Conservation (phyloP, 2,329 filamentous ascomycete genomes). For the Apiospora rasikravindrae region DNA sequence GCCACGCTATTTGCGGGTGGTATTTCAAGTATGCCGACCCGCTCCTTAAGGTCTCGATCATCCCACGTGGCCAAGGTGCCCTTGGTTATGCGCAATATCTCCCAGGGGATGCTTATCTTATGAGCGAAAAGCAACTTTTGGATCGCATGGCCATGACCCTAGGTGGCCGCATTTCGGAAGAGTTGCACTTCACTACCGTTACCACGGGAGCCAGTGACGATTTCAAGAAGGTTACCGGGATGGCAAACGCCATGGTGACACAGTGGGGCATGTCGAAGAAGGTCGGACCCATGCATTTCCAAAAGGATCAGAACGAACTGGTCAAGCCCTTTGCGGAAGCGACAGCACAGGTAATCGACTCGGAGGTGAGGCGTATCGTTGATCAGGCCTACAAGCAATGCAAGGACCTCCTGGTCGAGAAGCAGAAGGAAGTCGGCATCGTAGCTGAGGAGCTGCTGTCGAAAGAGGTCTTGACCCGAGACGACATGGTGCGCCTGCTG, state of each 20-base stretch:
- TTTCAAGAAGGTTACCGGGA: conserved; percentile 96
- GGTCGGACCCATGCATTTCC: conserved; percentile 90
- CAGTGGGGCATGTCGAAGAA: conserved; percentile 98
- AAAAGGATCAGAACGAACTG: conserved; percentile 79
- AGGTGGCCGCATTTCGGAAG: conserved; percentile 91
- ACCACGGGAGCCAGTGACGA: conserved; percentile 95
- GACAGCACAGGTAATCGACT: conserved; percentile 90
- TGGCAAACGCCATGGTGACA: conserved; percentile 99
- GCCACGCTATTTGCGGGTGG: conserved; percentile 98
- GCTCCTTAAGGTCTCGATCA: conserved; percentile 97
- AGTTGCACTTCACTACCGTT: conserved; percentile 95
- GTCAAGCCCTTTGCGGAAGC: conserved; percentile 96
- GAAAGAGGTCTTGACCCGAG: conserved; percentile 89
- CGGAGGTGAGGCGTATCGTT: conserved; percentile 88
- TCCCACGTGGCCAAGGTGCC: conserved; percentile 91
- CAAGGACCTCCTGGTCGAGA: conserved; percentile 78
- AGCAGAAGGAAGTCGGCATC: conserved; percentile 86
- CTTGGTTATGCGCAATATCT: conserved; percentile 97
- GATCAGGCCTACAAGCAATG: conserved; percentile 93
- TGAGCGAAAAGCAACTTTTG: conserved; percentile 96
- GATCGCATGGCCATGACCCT: conserved; percentile 99
- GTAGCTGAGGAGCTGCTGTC: conserved; percentile 90
- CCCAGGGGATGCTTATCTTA: conserved; percentile 92
- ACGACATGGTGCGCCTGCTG: conserved; percentile 89
- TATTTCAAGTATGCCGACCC: conserved; percentile 97